phyloP scores from a whole-genome alignment of 1,284 basidiomycete genomes.

The Papiliotrema terrestris region DNA sequence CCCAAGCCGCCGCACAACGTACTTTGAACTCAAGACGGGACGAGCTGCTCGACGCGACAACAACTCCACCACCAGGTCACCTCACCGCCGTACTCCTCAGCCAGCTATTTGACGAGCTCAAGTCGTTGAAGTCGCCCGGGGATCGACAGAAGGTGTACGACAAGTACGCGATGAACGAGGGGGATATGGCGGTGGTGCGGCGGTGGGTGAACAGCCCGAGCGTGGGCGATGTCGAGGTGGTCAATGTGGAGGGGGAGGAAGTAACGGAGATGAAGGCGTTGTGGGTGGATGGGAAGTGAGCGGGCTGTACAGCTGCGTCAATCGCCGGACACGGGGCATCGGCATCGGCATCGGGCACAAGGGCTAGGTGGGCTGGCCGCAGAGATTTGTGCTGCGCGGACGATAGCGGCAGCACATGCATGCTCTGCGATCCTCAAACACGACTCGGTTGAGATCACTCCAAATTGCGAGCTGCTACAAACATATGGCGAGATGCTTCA shows the following conservation, averaged over 20 bases:
- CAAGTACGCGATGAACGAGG: constrained; percentile 60
- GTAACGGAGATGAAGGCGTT: constrained; percentile 56
- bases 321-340: too few species aligned
- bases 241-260: constrained; percentile 60
- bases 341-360: too few species aligned
- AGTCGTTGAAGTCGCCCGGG: constrained; percentile 51
- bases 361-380: too few species aligned
- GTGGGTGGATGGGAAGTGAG: constrained; percentile 1
- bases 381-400: too few species aligned
- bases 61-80: constrained; percentile 52
- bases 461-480: too few species aligned
- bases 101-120: constrained; percentile 64
- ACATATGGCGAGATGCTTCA: too few species aligned
- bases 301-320: too few species aligned
- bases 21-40: constrained; percentile 37
- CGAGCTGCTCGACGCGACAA: constrained; percentile 47
- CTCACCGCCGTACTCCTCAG: constrained; percentile 59
- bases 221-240: constrained; percentile 55
- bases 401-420: too few species aligned
- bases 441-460: too few species aligned
- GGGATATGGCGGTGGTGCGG: constrained; percentile 58
- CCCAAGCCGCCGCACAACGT: constrained; percentile 41
- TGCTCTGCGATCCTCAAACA: too few species aligned
- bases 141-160: constrained; percentile 49
- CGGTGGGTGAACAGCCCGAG: constrained; percentile 68